Evolutionary conservation across 2,329 filamentous ascomycete species (phyloP).

Genomic region (Epichloe uncinata): DNA sequence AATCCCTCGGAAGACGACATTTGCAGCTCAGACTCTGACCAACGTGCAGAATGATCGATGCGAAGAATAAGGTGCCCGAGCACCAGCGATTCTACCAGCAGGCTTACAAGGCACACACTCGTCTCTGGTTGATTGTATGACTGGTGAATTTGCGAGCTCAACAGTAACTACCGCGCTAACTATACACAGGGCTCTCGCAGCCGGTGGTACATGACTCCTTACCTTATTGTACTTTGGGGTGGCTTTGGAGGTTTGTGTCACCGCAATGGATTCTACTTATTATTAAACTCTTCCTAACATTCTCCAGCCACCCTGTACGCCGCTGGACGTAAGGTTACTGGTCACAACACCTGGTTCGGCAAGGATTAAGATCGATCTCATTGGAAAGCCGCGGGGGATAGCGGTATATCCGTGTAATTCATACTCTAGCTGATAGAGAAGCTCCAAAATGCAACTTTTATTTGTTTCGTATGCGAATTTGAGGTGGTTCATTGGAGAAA

Average conservation of each 20-base stretch:
- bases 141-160: slow-evolving; percentile 3
- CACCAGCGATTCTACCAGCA: slow-evolving; percentile 65
- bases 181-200: slow-evolving; percentile 46
- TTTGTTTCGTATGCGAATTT: not conserved
- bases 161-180: slow-evolving; percentile 2
- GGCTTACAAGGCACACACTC: slow-evolving; percentile 53
- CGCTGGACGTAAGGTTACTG: slow-evolving; percentile 58
- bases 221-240: slow-evolving; percentile 51
- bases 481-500: not conserved
- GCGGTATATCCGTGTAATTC: not conserved
- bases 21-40: slow-evolving; percentile 6
- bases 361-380: slow-evolving; percentile 28
- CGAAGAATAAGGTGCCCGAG: slow-evolving; percentile 62
- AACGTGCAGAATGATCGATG: slow-evolving; percentile 47
- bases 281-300: not conserved
- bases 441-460: not conserved
- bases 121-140: slow-evolving; percentile 68
- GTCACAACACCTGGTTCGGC: slow-evolving; percentile 68
- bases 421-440: not conserved
- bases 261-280: not conserved
- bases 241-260: slow-evolving; percentile 44
- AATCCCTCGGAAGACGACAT: not conserved
- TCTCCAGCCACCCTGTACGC: slow-evolving; percentile 49
- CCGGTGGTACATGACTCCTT: slow-evolving; percentile 52
- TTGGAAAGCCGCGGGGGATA: not conserved